Conservation (phyloP, 495 filamentous ascomycete genomes). For the Hypoxylon rickii region DNA sequence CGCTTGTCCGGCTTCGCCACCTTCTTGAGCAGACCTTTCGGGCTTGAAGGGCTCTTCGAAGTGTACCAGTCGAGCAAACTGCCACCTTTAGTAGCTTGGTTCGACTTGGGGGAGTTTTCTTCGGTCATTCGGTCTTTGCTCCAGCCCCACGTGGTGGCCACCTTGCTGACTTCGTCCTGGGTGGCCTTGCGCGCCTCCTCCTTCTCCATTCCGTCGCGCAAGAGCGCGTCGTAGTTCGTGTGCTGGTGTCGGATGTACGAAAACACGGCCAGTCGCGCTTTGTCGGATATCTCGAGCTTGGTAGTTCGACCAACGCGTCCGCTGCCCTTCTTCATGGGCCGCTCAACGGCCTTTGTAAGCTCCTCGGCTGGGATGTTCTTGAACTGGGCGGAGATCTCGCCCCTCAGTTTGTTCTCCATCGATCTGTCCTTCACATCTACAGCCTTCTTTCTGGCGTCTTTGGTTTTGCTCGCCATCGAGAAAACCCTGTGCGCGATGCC, state of each 20-base stretch:
- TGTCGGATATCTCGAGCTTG: constrained; percentile 33
- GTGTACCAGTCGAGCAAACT: too few relatives aligned
- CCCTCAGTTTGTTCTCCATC: constrained; percentile 33
- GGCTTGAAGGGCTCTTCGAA: too few relatives aligned
- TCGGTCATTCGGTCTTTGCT: too few relatives aligned
- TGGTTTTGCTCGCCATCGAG: constrained; percentile 32
- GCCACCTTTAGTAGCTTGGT: too few relatives aligned
- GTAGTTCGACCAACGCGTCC: constrained; percentile 43
- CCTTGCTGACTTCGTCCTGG: constrained; percentile 22
- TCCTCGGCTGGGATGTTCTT: constrained; percentile 33
- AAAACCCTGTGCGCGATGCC: constrained; percentile 35
- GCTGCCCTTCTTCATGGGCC: constrained; percentile 39
- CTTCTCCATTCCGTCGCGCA: constrained; percentile 17
- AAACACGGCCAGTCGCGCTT: constrained; percentile 41
- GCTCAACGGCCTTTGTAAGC: constrained; percentile 31
- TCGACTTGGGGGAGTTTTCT: too few relatives aligned
- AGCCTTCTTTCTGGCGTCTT: constrained; percentile 25
- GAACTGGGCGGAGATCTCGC: constrained; percentile 35
- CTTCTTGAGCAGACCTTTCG: too few relatives aligned
- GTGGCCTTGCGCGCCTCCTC: constrained; percentile 28
- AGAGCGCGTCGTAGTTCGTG: constrained; percentile 43
- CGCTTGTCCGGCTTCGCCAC: too few relatives aligned
- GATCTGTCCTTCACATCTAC: constrained; percentile 38
- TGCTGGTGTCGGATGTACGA: constrained; percentile 47
- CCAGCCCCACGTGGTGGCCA: constrained; percentile 7